Base-by-base conservation (phyloP, 2,329 filamentous ascomycete genomes). In the Hypoxylon sp. region DNA sequence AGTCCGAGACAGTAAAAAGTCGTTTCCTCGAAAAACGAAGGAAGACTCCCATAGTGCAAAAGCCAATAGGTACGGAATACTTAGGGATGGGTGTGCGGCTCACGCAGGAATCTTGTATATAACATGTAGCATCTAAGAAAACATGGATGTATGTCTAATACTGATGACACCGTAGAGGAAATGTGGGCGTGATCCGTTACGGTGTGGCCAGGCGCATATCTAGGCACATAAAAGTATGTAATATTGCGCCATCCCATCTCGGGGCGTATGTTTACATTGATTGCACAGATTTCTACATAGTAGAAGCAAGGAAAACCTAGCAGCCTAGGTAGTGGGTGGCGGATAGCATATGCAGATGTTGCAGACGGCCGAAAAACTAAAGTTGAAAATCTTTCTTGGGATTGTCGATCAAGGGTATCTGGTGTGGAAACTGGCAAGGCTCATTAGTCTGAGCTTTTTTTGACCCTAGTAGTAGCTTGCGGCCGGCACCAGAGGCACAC, bases 361-460 rank as follows among this genome's bases (percentile, higher is more conserved):
- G 47, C 47, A 49, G 20, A 43, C 24, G 39, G 22, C 28, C 32
- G 26, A 41, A 19, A 10, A 37, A 32, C 46, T 41, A 50, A 11
- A 41, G 41, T 48, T 37, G 63, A 62, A 59, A 62, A 65, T 62
- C 51, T 62, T 59, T 65, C 47, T 59, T 62, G 30, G 51, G 34
- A 24, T 20, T 59, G 63, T 56, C 59, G 59, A 65, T 65, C 63
- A 52, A 65, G 63, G 63, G 63, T 65, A 65, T 65, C n/a, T 32
- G 30, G 7, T 32, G 6, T 32, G 30, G 7, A 32, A 13, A 8
- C 30, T 32, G 32, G 19, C 39, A 24, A 48, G 41, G 30, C 44
- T 54, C 44, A 39, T 51, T 54, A 44, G 50, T 50, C 32, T 34
- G 15, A 48, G 43, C 56, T 48, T 47, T 53, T 53, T 37, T 37